These are phyloP conservation scores for Aspergillus flavus DNA, from an alignment of 2,329 filamentous ascomycete species.

Conservation along the genomic window DNA sequence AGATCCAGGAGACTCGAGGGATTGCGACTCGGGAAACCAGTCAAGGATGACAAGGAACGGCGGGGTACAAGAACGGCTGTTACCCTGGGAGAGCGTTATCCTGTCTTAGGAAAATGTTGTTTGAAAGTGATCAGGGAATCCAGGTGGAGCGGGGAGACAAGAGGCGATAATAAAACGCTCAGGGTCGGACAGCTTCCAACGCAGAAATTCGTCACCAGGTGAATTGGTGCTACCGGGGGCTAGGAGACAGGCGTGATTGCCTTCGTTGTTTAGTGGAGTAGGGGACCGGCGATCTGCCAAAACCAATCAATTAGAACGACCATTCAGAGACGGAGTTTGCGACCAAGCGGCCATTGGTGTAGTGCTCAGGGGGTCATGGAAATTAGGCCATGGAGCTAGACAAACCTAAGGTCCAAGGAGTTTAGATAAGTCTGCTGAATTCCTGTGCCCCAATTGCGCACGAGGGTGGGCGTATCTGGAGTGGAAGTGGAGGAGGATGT, in stretches of 20 bases:
- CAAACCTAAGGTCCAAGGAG: slow-evolving; percentile 8
- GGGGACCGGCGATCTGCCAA: slow-evolving; percentile 28
- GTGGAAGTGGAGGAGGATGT: slow-evolving; percentile 5
- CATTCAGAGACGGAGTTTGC: slow-evolving; percentile 21
- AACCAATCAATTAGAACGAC: slow-evolving; percentile 25
- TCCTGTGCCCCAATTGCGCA: slow-evolving; percentile 1
- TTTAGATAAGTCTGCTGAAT: slow-evolving; percentile 10
- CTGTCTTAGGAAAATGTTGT: background rate
- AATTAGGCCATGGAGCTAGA: slow-evolving; percentile 9
- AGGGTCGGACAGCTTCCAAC: background rate
- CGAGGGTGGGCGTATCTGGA: background rate
- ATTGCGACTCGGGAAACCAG: background rate
- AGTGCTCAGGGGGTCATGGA: slow-evolving; percentile 15
- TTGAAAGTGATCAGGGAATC: background rate
- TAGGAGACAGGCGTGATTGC: slow-evolving; percentile 20
- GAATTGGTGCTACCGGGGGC: slow-evolving; percentile 4
- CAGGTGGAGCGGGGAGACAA: background rate
- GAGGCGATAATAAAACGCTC: slow-evolving; percentile 7
- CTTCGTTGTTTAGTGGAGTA: slow-evolving; percentile 26
- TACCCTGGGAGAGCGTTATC: too few relatives aligned
- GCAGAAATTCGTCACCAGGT: slow-evolving; percentile 2
- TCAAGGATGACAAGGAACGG: background rate
- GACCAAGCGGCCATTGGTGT: slow-evolving; percentile 17
- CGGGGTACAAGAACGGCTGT: background rate
- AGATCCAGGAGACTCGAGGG: too few relatives aligned